A percentile compares a stretch with the other conserved stretches of the same genome.
Evolutionary conservation across 306 rosid genomes (phyloP).

Genomic region (Begonia peltatifolia): DNA sequence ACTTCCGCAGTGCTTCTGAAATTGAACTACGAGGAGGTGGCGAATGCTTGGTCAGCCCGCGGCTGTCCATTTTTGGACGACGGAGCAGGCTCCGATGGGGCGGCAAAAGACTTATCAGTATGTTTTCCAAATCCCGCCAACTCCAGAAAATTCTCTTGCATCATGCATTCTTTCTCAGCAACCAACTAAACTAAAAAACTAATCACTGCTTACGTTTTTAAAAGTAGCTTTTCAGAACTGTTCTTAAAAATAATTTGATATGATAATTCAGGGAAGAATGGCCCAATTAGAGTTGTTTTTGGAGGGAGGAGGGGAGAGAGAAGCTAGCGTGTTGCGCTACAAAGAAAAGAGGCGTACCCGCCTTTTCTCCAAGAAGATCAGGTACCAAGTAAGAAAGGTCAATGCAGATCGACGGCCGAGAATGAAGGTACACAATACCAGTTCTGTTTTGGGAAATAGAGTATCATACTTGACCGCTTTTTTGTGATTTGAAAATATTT

Average conservation of each 20-base stretch:
- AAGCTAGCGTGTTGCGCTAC: conserved; percentile 47
- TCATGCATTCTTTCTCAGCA: no score
- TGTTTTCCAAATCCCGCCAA: conserved; percentile 29
- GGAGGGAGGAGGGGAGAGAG: conserved; percentile 37
- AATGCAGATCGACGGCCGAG: conserved; percentile 88
- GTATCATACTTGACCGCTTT: no score
- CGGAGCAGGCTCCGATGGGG: conserved; percentile 16
- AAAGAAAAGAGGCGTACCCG: conserved; percentile 68
- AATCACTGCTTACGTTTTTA: no score
- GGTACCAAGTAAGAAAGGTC: conserved; percentile 78
- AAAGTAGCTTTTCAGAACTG: no score
- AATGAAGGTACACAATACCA: conserved; percentile 35
- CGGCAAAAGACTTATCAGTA: conserved; percentile 49
- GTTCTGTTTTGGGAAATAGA: no score
- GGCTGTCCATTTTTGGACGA: conserved; percentile 63
- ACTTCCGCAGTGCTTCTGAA: conserved; percentile 41
- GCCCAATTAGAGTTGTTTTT: conserved; percentile 55
- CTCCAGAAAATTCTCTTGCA: conserved; percentile 10
- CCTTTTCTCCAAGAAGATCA: conserved; percentile 84
- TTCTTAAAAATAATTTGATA: no score
- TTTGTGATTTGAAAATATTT: no score
- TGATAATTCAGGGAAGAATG: conserved; percentile 49
- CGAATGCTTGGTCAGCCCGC: conserved; percentile 80
- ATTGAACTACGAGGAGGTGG: conserved; percentile 64
- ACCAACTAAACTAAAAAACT: no score